Percentiles rank a stretch among this genome's conserved stretches.
phyloP scores from a whole-genome alignment of 2,329 filamentous ascomycete species.

The Penicillium sclerotigenum region DNA sequence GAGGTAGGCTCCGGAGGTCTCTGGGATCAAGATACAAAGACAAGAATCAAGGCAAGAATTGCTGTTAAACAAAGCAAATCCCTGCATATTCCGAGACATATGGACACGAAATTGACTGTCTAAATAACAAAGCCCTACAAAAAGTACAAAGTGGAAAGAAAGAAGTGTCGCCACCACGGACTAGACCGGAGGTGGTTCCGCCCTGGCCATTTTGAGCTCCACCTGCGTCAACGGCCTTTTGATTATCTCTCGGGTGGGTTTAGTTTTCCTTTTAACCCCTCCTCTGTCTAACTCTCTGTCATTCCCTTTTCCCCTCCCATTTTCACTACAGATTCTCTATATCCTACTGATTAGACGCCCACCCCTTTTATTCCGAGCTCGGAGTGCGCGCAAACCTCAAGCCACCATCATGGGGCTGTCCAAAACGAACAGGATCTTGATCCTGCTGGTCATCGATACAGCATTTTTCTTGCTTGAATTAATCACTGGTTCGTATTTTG shows the following conservation, averaged over 20 bases:
- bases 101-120: too few species aligned
- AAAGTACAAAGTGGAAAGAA: neutral
- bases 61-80: neutral
- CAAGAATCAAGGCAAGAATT: neutral
- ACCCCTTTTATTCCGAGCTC: conserved; percentile 9
- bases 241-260: conserved; percentile 1
- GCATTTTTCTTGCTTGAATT: conserved; percentile 90
- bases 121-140: neutral
- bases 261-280: conserved; percentile 2
- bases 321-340: neutral
- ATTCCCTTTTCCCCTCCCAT: neutral
- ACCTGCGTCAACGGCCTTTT: conserved; percentile 11
- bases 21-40: neutral
- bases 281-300: neutral
- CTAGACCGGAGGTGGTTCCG: conserved; percentile 19
- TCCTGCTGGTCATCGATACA: conserved; percentile 87
- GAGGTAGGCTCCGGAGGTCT: neutral
- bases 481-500: conserved; percentile 57
- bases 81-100: neutral
- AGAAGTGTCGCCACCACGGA: conserved; percentile 15
- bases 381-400: conserved; percentile 21
- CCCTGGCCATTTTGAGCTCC: conserved; percentile 13
- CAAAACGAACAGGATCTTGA: conserved; percentile 86
- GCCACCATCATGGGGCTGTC: conserved; percentile 70
- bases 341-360: neutral